Evolutionary conservation across 192 early-diverging fungal species (phyloP).

Genomic region (Podila epigama): DNA sequence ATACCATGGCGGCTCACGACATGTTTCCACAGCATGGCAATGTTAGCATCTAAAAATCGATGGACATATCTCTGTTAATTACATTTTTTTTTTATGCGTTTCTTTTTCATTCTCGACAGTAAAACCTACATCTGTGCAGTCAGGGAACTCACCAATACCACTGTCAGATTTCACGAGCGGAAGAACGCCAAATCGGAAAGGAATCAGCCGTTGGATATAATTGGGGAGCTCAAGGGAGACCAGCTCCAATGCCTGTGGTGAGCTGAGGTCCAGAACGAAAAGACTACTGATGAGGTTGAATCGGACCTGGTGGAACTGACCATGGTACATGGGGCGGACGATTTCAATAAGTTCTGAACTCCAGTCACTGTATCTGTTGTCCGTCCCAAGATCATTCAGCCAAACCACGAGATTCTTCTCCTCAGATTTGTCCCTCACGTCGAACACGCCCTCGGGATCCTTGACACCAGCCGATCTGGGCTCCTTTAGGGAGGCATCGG

Average conservation of each 20-base stretch:
- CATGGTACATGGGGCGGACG: slow-evolving; percentile 65
- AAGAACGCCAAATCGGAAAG: slow-evolving; percentile 87
- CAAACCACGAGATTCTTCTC: slow-evolving; percentile 70
- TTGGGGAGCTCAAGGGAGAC: slow-evolving; percentile 69
- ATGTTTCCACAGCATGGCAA: slow-evolving; percentile 41
- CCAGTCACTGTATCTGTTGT: slow-evolving; percentile 78
- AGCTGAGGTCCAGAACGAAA: slow-evolving; percentile 77
- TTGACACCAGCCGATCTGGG: slow-evolving; percentile 16
- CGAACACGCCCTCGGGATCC: slow-evolving; percentile 63
- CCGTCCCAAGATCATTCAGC: slow-evolving; percentile 93
- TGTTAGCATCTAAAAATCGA: slow-evolving; percentile 12
- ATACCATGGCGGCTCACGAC: slow-evolving; percentile 27
- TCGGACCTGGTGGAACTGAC: slow-evolving; percentile 78
- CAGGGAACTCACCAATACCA: slow-evolving; percentile 43
- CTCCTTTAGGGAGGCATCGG: slow-evolving; percentile 16
- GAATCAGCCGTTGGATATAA: slow-evolving; percentile 73
- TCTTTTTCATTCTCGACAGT: too few species aligned
- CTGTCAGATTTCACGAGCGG: slow-evolving; percentile 64
- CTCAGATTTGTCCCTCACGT: slow-evolving; percentile 72
- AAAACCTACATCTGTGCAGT: background rate
- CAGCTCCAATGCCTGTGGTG: slow-evolving; percentile 55
- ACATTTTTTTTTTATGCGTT: too few species aligned
- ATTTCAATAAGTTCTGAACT: slow-evolving; percentile 49
- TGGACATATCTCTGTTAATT: too few species aligned
- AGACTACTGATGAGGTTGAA: slow-evolving; percentile 81